These are phyloP conservation scores for Talaromyces amestolkiae DNA, from an alignment of 2,329 filamentous ascomycete genomes.

Conservation along the genomic window DNA sequence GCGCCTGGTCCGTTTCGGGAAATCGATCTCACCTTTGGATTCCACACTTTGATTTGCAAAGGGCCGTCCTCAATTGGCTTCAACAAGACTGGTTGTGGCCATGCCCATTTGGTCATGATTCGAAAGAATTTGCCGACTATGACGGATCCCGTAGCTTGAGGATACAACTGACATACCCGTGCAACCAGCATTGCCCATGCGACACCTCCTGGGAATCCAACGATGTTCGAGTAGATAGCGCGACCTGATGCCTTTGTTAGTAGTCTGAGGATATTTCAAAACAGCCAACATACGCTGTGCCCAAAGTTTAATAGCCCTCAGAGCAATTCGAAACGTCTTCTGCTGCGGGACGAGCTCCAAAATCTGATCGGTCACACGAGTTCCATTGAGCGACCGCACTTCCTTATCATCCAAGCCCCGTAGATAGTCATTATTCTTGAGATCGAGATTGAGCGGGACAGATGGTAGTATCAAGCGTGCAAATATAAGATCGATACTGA, in stretches of 20 bases:
- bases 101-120: conserved; percentile 86
- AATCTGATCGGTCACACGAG: conserved; percentile 90
- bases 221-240: conserved; percentile 92
- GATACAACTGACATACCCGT: conserved; percentile 92
- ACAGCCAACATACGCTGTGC: conserved; percentile 61
- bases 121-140: conserved; percentile 93
- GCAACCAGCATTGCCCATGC: conserved; percentile 98
- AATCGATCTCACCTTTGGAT: conserved; percentile 67
- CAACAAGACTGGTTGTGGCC: conserved; percentile 89
- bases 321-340: conserved; percentile 81
- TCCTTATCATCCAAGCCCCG: conserved; percentile 84
- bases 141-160: conserved; percentile 82
- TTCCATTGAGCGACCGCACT: conserved; percentile 87
- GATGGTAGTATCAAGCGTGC: conserved; percentile 70
- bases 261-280: conserved; percentile 4
- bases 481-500: conserved; percentile 94
- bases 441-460: conserved; percentile 68
- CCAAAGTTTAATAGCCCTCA: conserved; percentile 95
- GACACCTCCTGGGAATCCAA: conserved; percentile 93
- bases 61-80: conserved; percentile 82
- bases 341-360: conserved; percentile 82
- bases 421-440: conserved; percentile 80
- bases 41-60: conserved; percentile 85
- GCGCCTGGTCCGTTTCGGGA: background rate
- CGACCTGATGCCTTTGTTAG: conserved; percentile 51